Conservation (phyloP, 495 filamentous ascomycete species). For the Cairneyella variabilis region DNA sequence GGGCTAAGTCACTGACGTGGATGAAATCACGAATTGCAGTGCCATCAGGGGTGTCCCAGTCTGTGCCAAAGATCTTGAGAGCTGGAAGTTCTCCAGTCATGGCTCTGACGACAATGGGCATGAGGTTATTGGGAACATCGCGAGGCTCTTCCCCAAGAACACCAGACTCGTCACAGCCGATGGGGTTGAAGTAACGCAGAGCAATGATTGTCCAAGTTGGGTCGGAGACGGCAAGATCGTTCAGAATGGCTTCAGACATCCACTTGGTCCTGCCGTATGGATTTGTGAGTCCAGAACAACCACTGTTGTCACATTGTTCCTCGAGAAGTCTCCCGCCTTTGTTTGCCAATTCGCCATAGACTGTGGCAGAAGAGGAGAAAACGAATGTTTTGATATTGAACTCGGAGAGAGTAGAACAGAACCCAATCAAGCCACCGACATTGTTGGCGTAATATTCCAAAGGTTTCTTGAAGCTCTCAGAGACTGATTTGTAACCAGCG, state of each 20-base stretch:
- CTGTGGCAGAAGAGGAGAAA: too few relatives aligned
- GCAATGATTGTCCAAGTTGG: slow-evolving; percentile 57
- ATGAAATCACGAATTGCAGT: slow-evolving; percentile 75
- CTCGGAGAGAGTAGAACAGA: slow-evolving; percentile 48
- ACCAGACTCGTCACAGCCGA: slow-evolving; percentile 60
- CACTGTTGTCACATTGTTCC: slow-evolving; percentile 52
- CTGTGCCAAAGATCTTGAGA: slow-evolving; percentile 56
- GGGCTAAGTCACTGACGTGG: slow-evolving; percentile 56
- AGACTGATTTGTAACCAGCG: slow-evolving; percentile 50
- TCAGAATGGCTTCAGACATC: slow-evolving; percentile 62
- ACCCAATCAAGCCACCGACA: slow-evolving; percentile 58
- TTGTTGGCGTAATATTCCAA: slow-evolving; percentile 65
- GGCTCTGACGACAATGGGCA: slow-evolving; percentile 56
- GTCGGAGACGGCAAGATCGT: slow-evolving; percentile 54
- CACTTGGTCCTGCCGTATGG: slow-evolving; percentile 66
- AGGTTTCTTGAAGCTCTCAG: slow-evolving; percentile 43
- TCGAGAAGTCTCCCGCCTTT: slow-evolving; percentile 50
- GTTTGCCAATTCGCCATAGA: slow-evolving; percentile 56
- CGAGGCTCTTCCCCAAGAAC: slow-evolving; percentile 58
- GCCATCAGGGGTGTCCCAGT: slow-evolving; percentile 63
- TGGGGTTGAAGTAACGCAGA: too few relatives aligned
- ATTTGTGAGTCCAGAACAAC: slow-evolving; percentile 53
- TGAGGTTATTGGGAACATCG: slow-evolving; percentile 55
- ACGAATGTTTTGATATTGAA: slow-evolving; percentile 63
- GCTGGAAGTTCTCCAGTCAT: slow-evolving; percentile 49